A percentile compares a stretch with the other conserved stretches of the same genome.
phyloP scores from a whole-genome alignment of 2,329 filamentous ascomycete genomes.

The Penicillium sp. region DNA sequence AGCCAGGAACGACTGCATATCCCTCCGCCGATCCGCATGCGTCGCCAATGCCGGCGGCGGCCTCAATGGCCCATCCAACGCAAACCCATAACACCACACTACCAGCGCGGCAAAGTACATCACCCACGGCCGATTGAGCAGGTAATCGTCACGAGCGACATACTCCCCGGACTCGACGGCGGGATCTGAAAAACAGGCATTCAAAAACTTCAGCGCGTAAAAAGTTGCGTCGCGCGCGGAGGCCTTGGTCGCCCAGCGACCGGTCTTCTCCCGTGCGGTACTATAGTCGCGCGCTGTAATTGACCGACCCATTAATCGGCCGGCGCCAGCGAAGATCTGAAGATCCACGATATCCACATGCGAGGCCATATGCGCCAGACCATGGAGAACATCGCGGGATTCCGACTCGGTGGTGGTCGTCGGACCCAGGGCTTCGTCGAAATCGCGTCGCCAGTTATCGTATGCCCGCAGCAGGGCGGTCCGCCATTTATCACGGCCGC shows the following conservation, averaged over 20 bases:
- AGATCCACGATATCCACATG: constrained; percentile 97
- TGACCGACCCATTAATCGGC: constrained; percentile 77
- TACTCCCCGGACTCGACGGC: constrained; percentile 55
- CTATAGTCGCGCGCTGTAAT: constrained; percentile 81
- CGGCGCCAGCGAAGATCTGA: constrained; percentile 90
- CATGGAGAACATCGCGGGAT: constrained; percentile 84
- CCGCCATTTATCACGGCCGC: constrained; percentile 89
- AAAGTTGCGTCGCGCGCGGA: constrained; percentile 88
- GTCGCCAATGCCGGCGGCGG: constrained; percentile 56
- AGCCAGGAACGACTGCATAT: constrained; percentile 79
- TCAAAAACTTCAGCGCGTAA: constrained; percentile 86
- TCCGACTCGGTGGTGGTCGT: constrained; percentile 70
- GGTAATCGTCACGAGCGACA: constrained; percentile 80
- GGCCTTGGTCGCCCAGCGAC: constrained; percentile 84
- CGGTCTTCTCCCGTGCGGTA: constrained; percentile 75
- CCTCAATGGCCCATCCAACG: constrained; percentile 76
- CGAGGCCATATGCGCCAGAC: constrained; percentile 96
- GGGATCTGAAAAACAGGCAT: constrained; percentile 68
- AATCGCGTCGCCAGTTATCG: constrained; percentile 90
- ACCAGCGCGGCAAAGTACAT: constrained; percentile 90
- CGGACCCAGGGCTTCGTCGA: constrained; percentile 76
- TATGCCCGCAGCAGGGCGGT: constrained; percentile 82
- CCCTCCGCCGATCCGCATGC: constrained; percentile 66
- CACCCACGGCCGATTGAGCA: constrained; percentile 92
- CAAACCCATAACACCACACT: constrained; percentile 93